Evolutionary conservation across 768 basidiomycete genomes (phyloP).

Genomic region (Kwoniella bestiolae): DNA sequence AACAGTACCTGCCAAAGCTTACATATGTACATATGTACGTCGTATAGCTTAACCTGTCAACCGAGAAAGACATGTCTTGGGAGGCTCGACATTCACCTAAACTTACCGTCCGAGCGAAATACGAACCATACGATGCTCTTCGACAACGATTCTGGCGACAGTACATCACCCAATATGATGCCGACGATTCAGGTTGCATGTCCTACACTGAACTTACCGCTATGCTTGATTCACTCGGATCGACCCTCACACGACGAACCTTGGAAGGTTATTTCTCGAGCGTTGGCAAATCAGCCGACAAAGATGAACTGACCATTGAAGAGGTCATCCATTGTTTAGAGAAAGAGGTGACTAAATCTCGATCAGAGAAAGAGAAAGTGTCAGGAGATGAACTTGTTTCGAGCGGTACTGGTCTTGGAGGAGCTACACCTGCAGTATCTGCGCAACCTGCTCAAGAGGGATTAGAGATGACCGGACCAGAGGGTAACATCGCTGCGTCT

Average conservation of each 20-base stretch:
- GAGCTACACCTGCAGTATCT: constrained; percentile 59
- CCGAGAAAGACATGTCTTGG: constrained; percentile 70
- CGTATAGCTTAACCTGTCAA: constrained; percentile 64
- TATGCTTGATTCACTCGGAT: constrained; percentile 96
- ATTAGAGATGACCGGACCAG: constrained; percentile 42
- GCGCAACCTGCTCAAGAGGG: constrained; percentile 52
- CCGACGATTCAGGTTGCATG: constrained; percentile 73
- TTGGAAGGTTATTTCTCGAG: constrained; percentile 80
- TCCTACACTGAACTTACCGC: constrained; percentile 86
- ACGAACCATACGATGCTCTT: constrained; percentile 90
- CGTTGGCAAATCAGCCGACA: constrained; percentile 66
- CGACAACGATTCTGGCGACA: constrained; percentile 89
- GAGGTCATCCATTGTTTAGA: constrained; percentile 86
- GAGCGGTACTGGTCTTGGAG: constrained; percentile 25
- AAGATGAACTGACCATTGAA: constrained; percentile 74
- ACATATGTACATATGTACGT: too few relatives aligned
- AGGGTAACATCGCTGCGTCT: constrained; percentile 64
- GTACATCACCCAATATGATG: constrained; percentile 86
- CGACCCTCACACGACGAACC: constrained; percentile 79
- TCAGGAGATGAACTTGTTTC: constrained; percentile 60
- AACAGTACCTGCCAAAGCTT: not conserved
- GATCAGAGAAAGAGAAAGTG: constrained; percentile 71
- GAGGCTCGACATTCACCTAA: constrained; percentile 72
- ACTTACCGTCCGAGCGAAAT: constrained; percentile 71
- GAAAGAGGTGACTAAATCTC: constrained; percentile 73